Evolutionary conservation across 2,329 filamentous ascomycete species (phyloP).

Genomic region (Lecanosticta acicola): DNA sequence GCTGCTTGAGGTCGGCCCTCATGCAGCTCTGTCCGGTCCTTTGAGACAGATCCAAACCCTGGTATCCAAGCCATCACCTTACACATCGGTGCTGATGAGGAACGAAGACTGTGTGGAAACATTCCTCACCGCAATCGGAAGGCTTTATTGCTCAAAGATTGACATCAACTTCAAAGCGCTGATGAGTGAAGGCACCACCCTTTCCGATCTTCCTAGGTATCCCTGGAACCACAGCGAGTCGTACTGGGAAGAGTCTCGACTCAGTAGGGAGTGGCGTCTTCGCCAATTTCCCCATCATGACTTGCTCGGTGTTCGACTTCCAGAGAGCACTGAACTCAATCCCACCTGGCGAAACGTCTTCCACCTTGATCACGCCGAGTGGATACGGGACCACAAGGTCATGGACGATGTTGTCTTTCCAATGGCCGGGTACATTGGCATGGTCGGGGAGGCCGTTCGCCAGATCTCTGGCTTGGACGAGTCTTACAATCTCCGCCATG

Average conservation of each 20-base stretch:
- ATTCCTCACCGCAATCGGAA: not conserved
- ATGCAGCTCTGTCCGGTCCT: constrained; percentile 6
- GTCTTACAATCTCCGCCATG: not conserved
- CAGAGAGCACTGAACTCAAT: not conserved
- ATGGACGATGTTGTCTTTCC: constrained; percentile 29
- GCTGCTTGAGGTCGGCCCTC: constrained; percentile 14
- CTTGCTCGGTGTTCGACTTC: constrained; percentile 3
- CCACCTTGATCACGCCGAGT: constrained; percentile 21
- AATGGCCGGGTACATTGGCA: constrained; percentile 16
- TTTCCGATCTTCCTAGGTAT: constrained; percentile 1
- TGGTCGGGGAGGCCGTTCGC: constrained; percentile 15
- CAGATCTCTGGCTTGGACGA: not conserved
- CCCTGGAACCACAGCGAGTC: constrained; percentile 1
- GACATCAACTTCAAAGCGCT: not conserved
- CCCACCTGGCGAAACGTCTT: constrained; percentile 5
- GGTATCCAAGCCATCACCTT: not conserved
- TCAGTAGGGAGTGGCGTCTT: not conserved
- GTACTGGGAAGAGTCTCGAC: constrained; percentile 1
- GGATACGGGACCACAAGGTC: constrained; percentile 32
- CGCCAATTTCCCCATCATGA: not conserved
- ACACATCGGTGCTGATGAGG: not conserved
- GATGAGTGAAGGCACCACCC: not conserved
- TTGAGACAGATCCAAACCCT: not conserved
- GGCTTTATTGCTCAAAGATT: not conserved
- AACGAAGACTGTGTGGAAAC: not conserved